phyloP scores from a whole-genome alignment of 2,329 filamentous ascomycete genomes.

The Emergomyces pasteurianus region DNA sequence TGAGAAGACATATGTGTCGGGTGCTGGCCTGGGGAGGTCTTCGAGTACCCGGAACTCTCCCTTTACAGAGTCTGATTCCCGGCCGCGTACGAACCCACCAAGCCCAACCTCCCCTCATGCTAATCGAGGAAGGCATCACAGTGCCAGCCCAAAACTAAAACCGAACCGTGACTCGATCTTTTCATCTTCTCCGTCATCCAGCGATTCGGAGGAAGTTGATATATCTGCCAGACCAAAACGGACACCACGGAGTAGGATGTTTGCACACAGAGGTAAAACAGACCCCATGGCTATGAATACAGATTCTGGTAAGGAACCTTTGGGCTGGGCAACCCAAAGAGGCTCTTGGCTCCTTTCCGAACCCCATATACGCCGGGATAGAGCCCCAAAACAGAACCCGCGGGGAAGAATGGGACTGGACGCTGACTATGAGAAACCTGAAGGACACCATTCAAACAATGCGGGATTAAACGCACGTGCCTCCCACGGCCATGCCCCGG shows the following conservation, averaged over 20 bases:
- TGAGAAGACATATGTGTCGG: constrained; percentile 46
- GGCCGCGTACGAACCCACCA: constrained; percentile 25
- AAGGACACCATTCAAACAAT: constrained; percentile 24
- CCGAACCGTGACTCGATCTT: constrained; percentile 21
- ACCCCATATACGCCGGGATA: constrained; percentile 9
- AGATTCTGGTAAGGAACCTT: constrained; percentile 22
- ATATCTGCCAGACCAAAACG: constrained; percentile 28
- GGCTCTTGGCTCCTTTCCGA: constrained; percentile 12
- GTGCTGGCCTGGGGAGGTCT: constrained; percentile 40
- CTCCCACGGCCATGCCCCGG: background rate
- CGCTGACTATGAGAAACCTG: constrained; percentile 17
- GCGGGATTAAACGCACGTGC: background rate
- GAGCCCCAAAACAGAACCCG: background rate
- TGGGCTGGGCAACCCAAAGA: constrained; percentile 9
- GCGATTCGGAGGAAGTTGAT: constrained; percentile 24
- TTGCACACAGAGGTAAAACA: constrained; percentile 17
- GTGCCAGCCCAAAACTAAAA: constrained; percentile 32
- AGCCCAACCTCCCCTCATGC: constrained; percentile 21
- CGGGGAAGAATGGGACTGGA: constrained; percentile 12
- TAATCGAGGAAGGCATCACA: constrained; percentile 26
- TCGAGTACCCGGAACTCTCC: constrained; percentile 42
- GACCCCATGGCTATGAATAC: constrained; percentile 15
- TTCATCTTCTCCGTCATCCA: constrained; percentile 28
- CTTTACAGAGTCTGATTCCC: constrained; percentile 19
- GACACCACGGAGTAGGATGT: constrained; percentile 28